These are phyloP conservation scores for Cochliopodium minus DNA, from an alignment of 208 protist genomes.

Conservation along the genomic window DNA sequence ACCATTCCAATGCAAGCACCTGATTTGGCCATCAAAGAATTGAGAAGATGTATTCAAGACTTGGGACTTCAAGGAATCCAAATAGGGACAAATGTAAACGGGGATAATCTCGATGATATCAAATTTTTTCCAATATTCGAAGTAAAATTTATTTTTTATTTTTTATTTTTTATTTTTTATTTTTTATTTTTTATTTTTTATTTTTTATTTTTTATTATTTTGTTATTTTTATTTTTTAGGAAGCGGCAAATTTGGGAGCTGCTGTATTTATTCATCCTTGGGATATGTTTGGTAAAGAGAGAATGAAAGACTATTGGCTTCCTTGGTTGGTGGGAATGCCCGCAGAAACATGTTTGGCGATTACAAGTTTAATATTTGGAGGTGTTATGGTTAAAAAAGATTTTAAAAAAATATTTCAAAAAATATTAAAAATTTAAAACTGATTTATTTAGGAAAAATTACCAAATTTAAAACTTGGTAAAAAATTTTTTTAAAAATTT, in stretches of 20 bases:
- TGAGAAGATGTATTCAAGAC: constrained; percentile 32
- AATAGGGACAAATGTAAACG: constrained; percentile 52
- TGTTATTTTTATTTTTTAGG: too few relatives aligned
- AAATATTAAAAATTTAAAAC: too few relatives aligned
- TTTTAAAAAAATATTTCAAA: too few relatives aligned
- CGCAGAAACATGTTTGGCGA: constrained; percentile 43
- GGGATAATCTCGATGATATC: constrained; percentile 39
- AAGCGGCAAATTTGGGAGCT: constrained; percentile 26
- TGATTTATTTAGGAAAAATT: too few relatives aligned
- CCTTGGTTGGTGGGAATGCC: constrained; percentile 63
- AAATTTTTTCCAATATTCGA: constrained; percentile 47
- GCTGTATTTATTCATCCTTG: constrained; percentile 57
- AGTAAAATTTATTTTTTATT: constrained; percentile 17
- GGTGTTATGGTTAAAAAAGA: constrained; percentile 43
- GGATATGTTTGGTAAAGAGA: constrained; percentile 42
- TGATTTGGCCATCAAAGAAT: constrained; percentile 41
- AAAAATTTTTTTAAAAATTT: too few relatives aligned
- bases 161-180: constrained; percentile 11
- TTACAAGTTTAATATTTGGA: constrained; percentile 50
- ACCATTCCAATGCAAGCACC: constrained; percentile 40
- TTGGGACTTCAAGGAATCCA: constrained; percentile 46
- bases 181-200: constrained; percentile 1
- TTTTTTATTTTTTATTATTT: constrained; percentile 13
- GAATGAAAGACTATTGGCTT: constrained; percentile 51
- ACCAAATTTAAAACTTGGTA: constrained; percentile 38